Evolutionary conservation across 148 eudicot genomes (phyloP).

Genomic region (Salicornia ramosissima): DNA sequence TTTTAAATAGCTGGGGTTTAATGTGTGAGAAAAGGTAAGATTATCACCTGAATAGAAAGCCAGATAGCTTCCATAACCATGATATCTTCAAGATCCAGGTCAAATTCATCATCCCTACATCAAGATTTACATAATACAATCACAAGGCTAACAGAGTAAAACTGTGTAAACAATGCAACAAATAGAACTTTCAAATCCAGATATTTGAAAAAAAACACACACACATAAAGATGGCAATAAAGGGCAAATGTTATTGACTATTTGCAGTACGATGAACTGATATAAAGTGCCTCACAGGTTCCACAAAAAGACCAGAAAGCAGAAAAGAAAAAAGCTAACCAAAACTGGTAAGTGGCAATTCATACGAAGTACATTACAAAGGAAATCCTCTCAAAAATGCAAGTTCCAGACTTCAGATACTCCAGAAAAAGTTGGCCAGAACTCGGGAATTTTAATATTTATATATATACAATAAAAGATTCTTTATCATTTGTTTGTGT

Average conservation of each 20-base stretch:
- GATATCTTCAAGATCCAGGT: conserved; percentile 88
- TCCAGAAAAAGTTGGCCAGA: background rate
- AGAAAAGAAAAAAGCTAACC: background rate
- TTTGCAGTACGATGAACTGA: background rate
- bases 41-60: conserved; percentile 87
- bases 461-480: too few species aligned
- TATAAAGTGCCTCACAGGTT: background rate
- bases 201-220: background rate
- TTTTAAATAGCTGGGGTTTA: background rate
- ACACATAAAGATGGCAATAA: background rate
- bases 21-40: background rate
- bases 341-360: background rate
- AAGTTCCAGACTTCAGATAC: background rate
- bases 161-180: background rate
- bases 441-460: background rate
- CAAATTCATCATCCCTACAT: conserved; percentile 80
- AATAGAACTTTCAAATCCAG: background rate
- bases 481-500: too few species aligned
- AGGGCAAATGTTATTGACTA: background rate
- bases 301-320: conserved; percentile 6
- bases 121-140: conserved; percentile 7
- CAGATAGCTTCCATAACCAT: conserved; percentile 99
- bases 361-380: background rate
- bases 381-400: background rate
- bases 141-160: background rate